Percentiles rank a stretch among this genome's conserved stretches.
Evolutionary conservation across 768 basidiomycete species (phyloP).

Genomic region (Trametes maxima): DNA sequence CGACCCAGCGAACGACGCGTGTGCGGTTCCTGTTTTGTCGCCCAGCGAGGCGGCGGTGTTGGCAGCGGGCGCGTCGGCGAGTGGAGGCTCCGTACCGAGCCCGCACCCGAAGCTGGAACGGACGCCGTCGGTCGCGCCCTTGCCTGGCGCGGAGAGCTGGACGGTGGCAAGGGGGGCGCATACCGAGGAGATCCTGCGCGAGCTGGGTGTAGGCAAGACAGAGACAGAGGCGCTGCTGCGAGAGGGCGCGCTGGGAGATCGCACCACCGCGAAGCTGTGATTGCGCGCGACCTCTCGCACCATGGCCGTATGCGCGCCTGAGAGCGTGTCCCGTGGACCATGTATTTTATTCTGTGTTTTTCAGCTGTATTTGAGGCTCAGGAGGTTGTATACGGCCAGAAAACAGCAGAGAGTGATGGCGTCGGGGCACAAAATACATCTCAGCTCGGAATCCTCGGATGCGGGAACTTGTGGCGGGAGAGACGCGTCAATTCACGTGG

Average conservation of each 20-base stretch:
- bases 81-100: constrained; percentile 4
- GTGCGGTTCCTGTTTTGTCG: constrained; percentile 67
- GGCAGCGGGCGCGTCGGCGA: constrained; percentile 25
- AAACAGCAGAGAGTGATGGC: background rate
- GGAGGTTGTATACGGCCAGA: background rate
- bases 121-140: constrained; percentile 22
- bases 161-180: constrained; percentile 15
- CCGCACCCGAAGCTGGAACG: constrained; percentile 29
- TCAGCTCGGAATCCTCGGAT: background rate
- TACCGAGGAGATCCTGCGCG: constrained; percentile 24
- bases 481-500: constrained; percentile 22
- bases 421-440: background rate
- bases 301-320: background rate
- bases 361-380: background rate
- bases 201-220: constrained; percentile 16
- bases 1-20: constrained; percentile 65
- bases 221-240: constrained; percentile 9
- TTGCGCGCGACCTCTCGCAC: background rate
- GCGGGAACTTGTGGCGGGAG: constrained; percentile 5
- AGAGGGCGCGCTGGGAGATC: constrained; percentile 17
- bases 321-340: background rate
- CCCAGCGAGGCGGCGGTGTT: constrained; percentile 59
- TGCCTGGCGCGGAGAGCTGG: background rate
- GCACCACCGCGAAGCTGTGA: constrained; percentile 17
- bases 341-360: too few species aligned